A percentile compares a stretch with the other conserved stretches of the same genome.
phyloP scores from a whole-genome alignment of 768 basidiomycete species.

The Clavulina sp. region DNA sequence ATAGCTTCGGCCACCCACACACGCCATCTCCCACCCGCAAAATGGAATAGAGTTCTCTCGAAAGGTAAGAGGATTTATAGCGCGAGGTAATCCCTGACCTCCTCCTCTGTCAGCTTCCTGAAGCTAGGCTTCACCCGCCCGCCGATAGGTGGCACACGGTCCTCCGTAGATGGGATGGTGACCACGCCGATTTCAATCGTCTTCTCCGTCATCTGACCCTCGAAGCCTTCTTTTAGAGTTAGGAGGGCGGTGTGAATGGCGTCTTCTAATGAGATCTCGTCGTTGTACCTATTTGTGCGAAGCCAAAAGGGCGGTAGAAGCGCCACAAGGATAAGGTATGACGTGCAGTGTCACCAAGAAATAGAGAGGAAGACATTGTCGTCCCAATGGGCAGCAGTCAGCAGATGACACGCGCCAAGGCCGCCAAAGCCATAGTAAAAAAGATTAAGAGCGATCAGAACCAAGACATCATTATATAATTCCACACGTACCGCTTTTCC shows the following conservation, averaged over 20 bases:
- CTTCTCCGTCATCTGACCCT: conserved; percentile 99
- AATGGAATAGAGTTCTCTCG: too few relatives aligned
- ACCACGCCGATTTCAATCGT: conserved; percentile 98
- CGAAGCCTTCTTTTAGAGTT: conserved; percentile 96
- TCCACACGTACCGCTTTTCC: conserved; percentile 96
- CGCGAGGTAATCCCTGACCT: conserved; percentile 89
- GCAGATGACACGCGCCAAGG: neutral
- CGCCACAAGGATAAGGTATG: neutral
- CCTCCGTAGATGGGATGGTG: conserved; percentile 59
- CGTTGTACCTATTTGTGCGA: conserved; percentile 60
- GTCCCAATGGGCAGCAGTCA: too few relatives aligned
- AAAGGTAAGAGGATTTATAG: too few relatives aligned
- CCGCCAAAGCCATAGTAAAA: neutral
- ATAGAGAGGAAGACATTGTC: too few relatives aligned
- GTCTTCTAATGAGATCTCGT: conserved; percentile 96
- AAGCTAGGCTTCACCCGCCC: conserved; percentile 67
- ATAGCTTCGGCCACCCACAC: too few relatives aligned
- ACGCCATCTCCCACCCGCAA: too few relatives aligned
- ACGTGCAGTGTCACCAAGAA: too few relatives aligned
- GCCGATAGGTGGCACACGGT: conserved; percentile 28
- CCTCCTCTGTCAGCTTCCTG: conserved; percentile 88
- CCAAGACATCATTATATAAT: too few relatives aligned
- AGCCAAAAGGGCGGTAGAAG: neutral
- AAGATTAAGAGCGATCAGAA: neutral
- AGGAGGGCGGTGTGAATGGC: conserved; percentile 97